Base-by-base conservation (phyloP, 192 early-diverging fungal species). In the Helicostylum pulchrum region DNA sequence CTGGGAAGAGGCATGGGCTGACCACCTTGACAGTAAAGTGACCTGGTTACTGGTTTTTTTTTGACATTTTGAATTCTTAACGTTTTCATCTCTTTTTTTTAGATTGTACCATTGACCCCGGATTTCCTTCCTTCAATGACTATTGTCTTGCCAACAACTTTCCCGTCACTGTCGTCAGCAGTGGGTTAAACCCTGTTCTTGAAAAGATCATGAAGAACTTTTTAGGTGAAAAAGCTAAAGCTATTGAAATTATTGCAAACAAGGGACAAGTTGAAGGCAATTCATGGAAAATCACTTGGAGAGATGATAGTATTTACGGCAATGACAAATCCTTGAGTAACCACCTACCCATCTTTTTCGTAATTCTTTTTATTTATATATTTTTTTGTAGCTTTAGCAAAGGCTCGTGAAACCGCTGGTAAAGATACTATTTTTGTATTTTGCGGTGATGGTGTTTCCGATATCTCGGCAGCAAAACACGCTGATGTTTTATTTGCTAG, bases 401-500 rank as follows among this genome's bases (percentile, higher is more conserved):
- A 66, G 17, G 68, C 74, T 31, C 65, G 74, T 53, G 65, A 48
- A 49, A 12, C 12, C 1, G 68, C 65, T 46, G 14, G 64, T 10
- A 46, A 65, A 14, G 70, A 55, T n/a, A 53, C 69, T 3, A 64
- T 81, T 10, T 75, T 89, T 61, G 74, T 93, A 4, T 93, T 92
- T 68, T 83, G 88, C 46, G 91, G 91, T 6, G 91, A 93, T 70
- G 90, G 91, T 47, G 81, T 93, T 12, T 85, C 83, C 2, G 91
- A 93, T 65, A 77, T 93, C 21, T 84, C 82, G 10, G 91, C 89
- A 20, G 90, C 91, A 14, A 69, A 78, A n/a, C 82, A 89, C 23
- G 88, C 88, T 0, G 90, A 93, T 51, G 48, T 88, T 17, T 70
- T 93, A 26, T 91, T 93, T 74, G 90, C 90, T 4, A 83, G 88